Base-by-base conservation (phyloP, 129 eudicot species). In the Centaurea solstitialis region DNA sequence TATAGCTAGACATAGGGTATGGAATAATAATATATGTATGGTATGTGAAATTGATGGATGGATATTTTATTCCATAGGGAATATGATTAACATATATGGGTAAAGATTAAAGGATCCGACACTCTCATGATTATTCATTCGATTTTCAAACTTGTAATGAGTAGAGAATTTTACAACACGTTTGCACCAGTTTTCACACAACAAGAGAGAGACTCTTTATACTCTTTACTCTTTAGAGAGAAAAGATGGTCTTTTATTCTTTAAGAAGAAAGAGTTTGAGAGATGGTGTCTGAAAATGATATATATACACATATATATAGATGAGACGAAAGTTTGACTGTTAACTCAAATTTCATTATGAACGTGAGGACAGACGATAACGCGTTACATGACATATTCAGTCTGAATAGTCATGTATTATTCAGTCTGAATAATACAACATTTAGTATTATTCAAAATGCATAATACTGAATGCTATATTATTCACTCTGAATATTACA, bases 31-130 rank as follows among this genome's bases (percentile, higher is more conserved):
- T 68, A 12, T 28, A 12, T 68, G 15, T 67, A 67, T 24, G 15
- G 62, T 4, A 2, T 50, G 62, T 57, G 65, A 57, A 57, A 57
- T 17, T 57, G 65, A 67, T 67, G 72, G 72, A 67, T 22, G 24
- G 37, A 61, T 61, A 62, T 59, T 23, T 59, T 82, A 39, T 70
- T 76, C 73, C 68, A 76, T 79, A 3, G 83, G 83, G 28, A 79
- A 79, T 57, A 57, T 82, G 81, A 70, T 82, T 70, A 70, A 39
- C 33, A 43, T 43, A 43, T 20, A 70, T 17, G 38, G 70, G 73
- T 61, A 76, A 82, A 82, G 81, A 12, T 82, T 76, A 77, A 82
- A 76, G 81, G 86, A 82, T 50, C 86, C 82, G 82, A 70, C 86
- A 77, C 78, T 30, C 86, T 82, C 86, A 82, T 82, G 82, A 76